Conservation (phyloP, 2,329 filamentous ascomycete species). For the Trichophyton equinum region DNA sequence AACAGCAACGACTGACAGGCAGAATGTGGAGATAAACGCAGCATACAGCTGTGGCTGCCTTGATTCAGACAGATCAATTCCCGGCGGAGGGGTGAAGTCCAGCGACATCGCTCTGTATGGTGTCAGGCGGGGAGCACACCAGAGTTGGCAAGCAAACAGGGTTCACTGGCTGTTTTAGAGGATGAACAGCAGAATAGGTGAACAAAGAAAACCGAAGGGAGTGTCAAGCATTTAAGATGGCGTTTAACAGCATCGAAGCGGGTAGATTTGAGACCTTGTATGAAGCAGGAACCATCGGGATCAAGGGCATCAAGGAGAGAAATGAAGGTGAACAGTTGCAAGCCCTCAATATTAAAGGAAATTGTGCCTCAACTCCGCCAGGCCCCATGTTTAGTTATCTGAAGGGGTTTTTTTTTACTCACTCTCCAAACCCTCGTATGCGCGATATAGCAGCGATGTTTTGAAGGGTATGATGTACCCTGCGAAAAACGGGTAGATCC, state of each 20-base stretch:
- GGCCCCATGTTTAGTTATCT: background rate
- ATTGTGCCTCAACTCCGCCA: background rate
- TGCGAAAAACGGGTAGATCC: background rate
- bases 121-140: background rate
- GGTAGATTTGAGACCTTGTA: background rate
- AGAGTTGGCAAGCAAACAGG: background rate
- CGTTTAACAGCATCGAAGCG: background rate
- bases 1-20: slow-evolving; percentile 1
- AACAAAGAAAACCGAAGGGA: background rate
- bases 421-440: background rate
- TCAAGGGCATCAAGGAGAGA: background rate
- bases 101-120: background rate
- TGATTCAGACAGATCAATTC: slow-evolving; percentile 1
- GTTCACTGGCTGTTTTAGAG: background rate
- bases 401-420: background rate
- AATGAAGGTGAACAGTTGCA: background rate
- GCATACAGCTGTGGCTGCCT: slow-evolving; percentile 1
- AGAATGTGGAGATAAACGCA: slow-evolving; percentile 1
- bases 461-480: background rate
- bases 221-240: background rate
- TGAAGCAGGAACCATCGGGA: background rate
- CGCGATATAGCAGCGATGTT: background rate
- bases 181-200: background rate
- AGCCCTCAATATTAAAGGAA: background rate
- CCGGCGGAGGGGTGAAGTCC: background rate